Percentiles rank a stretch among this genome's conserved stretches.
phyloP scores from a whole-genome alignment of 176 grass and related monocot species.

The Bolboschoenus planiculmis region DNA sequence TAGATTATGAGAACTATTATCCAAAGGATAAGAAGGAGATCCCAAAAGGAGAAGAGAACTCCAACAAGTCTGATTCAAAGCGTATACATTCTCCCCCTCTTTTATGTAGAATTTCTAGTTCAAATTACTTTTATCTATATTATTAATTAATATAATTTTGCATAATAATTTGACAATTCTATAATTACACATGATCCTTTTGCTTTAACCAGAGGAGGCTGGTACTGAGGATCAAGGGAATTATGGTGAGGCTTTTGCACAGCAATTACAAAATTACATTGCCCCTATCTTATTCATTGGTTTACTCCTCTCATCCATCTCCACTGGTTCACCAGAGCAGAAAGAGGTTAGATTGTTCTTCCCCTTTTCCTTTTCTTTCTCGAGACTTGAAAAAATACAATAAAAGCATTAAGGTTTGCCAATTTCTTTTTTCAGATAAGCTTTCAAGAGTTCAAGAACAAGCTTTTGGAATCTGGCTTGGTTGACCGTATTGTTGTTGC shows the following conservation, averaged over 20 bases:
- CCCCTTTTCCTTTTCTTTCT: slow-evolving; percentile 13
- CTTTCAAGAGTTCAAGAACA: slow-evolving; percentile 96
- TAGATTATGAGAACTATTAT: slow-evolving; percentile 85
- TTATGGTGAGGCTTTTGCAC: slow-evolving; percentile 36
- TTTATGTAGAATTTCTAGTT: background rate
- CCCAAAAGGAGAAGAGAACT: slow-evolving; percentile 47
- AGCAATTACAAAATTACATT: slow-evolving; percentile 46
- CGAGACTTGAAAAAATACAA: background rate
- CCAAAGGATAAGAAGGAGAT: slow-evolving; percentile 72
- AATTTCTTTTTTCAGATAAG: slow-evolving; percentile 53
- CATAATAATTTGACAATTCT: slow-evolving; percentile 5
- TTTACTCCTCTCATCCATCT: slow-evolving; percentile 45
- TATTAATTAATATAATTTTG: background rate
- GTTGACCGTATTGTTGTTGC: slow-evolving; percentile 86
- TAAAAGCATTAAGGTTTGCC: background rate
- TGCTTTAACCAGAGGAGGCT: slow-evolving; percentile 45
- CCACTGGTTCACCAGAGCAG: slow-evolving; percentile 27
- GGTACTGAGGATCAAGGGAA: slow-evolving; percentile 44
- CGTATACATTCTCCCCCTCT: slow-evolving; percentile 24
- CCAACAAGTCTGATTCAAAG: slow-evolving; percentile 57
- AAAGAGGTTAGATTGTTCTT: slow-evolving; percentile 53
- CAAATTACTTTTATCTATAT: background rate
- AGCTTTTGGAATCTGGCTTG: slow-evolving; percentile 73
- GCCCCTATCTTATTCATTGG: slow-evolving; percentile 51
- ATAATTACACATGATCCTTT: slow-evolving; percentile 4